These are phyloP conservation scores for Cadophora luteo-olivacea DNA, from an alignment of 2,329 filamentous ascomycete species.

Conservation along the genomic window DNA sequence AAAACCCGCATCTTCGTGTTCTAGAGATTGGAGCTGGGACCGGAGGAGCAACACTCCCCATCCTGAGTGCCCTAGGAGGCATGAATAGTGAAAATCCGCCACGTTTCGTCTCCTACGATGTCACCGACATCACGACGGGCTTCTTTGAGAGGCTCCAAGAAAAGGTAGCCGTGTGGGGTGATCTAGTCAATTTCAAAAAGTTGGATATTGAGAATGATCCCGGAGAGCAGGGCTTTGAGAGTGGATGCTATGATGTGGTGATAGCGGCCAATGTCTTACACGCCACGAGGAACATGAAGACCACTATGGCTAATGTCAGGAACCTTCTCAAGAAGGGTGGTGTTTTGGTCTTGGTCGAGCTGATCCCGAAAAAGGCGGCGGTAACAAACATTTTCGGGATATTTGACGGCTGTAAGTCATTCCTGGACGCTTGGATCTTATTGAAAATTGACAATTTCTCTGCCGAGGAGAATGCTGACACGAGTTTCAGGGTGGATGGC, in stretches of 20 bases:
- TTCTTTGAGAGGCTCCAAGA: constrained; percentile 1
- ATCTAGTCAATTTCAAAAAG: constrained; percentile 8
- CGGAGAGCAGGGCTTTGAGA: background rate
- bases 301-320: background rate
- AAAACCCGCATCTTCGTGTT: background rate
- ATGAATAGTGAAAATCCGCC: background rate
- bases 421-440: background rate
- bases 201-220: constrained; percentile 2
- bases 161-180: background rate
- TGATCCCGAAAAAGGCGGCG: background rate
- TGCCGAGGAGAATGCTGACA: background rate
- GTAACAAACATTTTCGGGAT: constrained; percentile 4
- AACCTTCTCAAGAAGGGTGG: background rate
- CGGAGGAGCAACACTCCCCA: constrained; percentile 14
- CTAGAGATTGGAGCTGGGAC: constrained; percentile 5
- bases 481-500: constrained; percentile 2
- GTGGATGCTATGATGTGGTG: background rate
- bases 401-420: background rate
- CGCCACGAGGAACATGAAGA: background rate
- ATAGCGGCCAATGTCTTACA: constrained; percentile 2
- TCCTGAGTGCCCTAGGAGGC: background rate
- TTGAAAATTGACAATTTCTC: background rate
- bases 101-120: constrained; percentile 5
- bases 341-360: constrained; percentile 5
- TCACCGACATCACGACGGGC: constrained; percentile 1